These are phyloP conservation scores for Coleophoma eucalyptorum DNA, from an alignment of 2,329 filamentous ascomycete genomes.

Conservation along the genomic window DNA sequence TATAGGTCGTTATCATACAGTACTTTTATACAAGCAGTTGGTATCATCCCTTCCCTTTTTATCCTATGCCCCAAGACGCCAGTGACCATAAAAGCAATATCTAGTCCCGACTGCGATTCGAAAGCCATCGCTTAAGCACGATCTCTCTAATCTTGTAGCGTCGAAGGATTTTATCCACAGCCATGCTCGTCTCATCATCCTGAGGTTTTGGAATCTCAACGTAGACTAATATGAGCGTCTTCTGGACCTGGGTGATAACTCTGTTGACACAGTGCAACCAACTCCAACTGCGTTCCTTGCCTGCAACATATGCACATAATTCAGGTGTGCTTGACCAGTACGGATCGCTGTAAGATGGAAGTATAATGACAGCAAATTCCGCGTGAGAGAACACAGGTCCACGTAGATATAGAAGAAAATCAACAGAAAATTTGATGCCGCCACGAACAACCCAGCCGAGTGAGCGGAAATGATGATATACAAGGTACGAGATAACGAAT, in stretches of 20 bases:
- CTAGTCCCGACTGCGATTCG: constrained; percentile 61
- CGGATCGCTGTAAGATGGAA: constrained; percentile 74
- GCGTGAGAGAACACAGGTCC: constrained; percentile 94
- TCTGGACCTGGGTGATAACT: constrained; percentile 84
- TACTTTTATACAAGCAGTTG: too few relatives aligned
- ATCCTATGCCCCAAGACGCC: too few relatives aligned
- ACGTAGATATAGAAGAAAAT: constrained; percentile 90
- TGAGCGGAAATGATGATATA: constrained; percentile 94
- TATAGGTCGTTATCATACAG: too few relatives aligned
- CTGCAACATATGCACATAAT: constrained; percentile 45
- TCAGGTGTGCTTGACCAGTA: constrained; percentile 59
- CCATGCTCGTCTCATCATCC: constrained; percentile 38
- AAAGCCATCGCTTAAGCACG: constrained; percentile 77
- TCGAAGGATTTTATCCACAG: constrained; percentile 61
- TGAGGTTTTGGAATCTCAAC: constrained; percentile 80
- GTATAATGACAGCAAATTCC: constrained; percentile 81
- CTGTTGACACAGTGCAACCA: constrained; percentile 89
- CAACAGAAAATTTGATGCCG: constrained; percentile 91
- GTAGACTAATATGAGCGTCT: constrained; percentile 85
- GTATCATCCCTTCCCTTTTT: too few relatives aligned
- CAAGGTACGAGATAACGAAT: constrained; percentile 82
- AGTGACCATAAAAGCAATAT: neutral
- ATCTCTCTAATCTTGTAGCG: constrained; percentile 78
- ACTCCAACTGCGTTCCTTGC: constrained; percentile 61
- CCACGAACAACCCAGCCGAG: constrained; percentile 91